Evolutionary conservation across 2,329 filamentous ascomycete genomes (phyloP), one percentile per base, ranked within the genome.

Genomic region (Clonostachys chloroleuca): DNA sequence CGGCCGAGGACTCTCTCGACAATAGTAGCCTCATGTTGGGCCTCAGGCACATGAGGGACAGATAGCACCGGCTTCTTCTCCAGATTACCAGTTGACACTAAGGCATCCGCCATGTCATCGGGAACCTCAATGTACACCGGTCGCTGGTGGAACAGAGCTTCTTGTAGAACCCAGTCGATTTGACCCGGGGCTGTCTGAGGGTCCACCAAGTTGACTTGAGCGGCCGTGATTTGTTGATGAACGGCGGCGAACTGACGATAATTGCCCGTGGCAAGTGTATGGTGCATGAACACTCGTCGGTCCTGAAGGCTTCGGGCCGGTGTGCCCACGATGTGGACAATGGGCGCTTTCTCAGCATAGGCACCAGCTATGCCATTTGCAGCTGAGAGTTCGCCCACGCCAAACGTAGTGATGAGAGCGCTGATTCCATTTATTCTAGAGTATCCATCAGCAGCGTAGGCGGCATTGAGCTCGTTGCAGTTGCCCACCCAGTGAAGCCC

Each of bases 101-200:
- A 88, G 63, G 83, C 80, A 55, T 83, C 72, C 8, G 88, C 83
- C 75, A 94, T 87, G 61, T 95, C 89, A 14, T 87, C 88, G 3
- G 91, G 89, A 9, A 95, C 73, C 61, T 85, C 84, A 56, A 95
- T 83, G 66, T 95, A 95, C 44, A 95, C 87, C 4, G 91, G 91
- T 16, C 87, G 79, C 51, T 84, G 89, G 48, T 80, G 74, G 41
- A 89, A 66, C 70, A 81, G 89, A 63, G 89, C 94, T 66, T 90
- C 77, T 33, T 80, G 79, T 24, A 95, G 76, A 5, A 86, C 82
- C 56, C 88, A 77, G 62, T 95, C 91, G 55, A 95, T 92, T 58
- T 90, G 80, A 13, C 74, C 71, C 10, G 89, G 84, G 40, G 87
- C 87, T 54, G 88, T 84, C 49, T 75, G 66, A 2, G 86, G 81